Evolutionary conservation across 768 basidiomycete genomes (phyloP).

Genomic region (Postia placenta): DNA sequence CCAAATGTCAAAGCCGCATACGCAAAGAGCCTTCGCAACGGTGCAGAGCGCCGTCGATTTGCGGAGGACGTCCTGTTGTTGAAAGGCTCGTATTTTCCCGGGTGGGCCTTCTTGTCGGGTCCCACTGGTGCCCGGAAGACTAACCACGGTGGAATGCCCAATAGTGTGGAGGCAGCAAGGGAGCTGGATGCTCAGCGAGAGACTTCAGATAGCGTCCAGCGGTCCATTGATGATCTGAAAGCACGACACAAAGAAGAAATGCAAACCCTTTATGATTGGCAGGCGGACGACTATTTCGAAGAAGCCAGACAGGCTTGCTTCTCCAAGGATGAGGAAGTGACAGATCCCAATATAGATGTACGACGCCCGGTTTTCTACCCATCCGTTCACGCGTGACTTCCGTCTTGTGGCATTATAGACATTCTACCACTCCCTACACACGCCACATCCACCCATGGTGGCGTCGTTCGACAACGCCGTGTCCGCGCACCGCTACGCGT

Average conservation of each 20-base stretch:
- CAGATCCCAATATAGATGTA: not conserved
- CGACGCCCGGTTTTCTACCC: not conserved
- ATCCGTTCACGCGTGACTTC: not conserved
- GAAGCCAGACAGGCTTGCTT: slow-evolving; percentile 15
- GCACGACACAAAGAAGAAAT: slow-evolving; percentile 16
- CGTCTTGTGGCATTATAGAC: too few species aligned
- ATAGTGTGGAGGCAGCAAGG: slow-evolving; percentile 18
- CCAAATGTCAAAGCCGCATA: not conserved
- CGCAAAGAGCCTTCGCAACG: slow-evolving; percentile 9
- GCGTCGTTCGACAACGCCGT: slow-evolving; percentile 10
- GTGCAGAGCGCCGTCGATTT: slow-evolving; percentile 12
- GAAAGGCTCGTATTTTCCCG: slow-evolving; percentile 20
- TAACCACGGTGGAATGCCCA: not conserved
- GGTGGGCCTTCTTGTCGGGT: slow-evolving; percentile 13
- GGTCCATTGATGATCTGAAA: slow-evolving; percentile 11
- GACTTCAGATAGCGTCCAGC: slow-evolving; percentile 9
- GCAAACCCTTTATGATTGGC: slow-evolving; percentile 14
- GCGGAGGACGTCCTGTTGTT: slow-evolving; percentile 20
- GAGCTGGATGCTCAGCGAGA: slow-evolving; percentile 10
- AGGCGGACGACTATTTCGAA: slow-evolving; percentile 17
- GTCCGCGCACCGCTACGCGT: slow-evolving; percentile 21
- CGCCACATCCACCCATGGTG: not conserved
- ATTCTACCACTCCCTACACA: not conserved
- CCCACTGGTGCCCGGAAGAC: not conserved
- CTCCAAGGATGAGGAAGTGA: slow-evolving; percentile 9